These are phyloP conservation scores for Candida ficus DNA, from an alignment of 805 yeast genomes.

Conservation along the genomic window DNA sequence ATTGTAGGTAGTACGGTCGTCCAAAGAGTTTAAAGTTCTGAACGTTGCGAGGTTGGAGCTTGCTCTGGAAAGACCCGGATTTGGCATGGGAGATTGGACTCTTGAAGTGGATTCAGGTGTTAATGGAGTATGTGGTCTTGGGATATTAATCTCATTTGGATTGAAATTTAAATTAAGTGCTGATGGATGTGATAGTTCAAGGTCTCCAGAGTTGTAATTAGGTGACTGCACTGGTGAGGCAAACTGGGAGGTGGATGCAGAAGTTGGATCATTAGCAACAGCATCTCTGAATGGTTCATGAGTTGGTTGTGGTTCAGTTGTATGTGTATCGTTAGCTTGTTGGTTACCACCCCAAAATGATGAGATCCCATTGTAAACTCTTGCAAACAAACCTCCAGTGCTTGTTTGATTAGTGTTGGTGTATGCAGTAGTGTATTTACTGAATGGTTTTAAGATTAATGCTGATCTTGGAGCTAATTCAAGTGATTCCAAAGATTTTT, in stretches of 20 bases:
- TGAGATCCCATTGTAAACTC: constrained; percentile 29
- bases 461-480: constrained; percentile 71
- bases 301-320: not conserved
- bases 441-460: constrained; percentile 61
- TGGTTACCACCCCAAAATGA: constrained; percentile 28
- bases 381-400: constrained; percentile 26
- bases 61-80: constrained; percentile 7
- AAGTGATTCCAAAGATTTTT: constrained; percentile 44
- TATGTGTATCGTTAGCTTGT: not conserved
- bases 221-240: constrained; percentile 25
- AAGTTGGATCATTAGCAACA: constrained; percentile 4
- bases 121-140: constrained; percentile 12
- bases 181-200: constrained; percentile 20
- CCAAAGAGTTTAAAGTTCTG: constrained; percentile 27
- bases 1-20: constrained; percentile 46
- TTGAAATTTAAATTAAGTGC: constrained; percentile 18
- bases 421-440: constrained; percentile 27
- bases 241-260: constrained; percentile 24
- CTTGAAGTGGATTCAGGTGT: constrained; percentile 18
- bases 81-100: constrained; percentile 4
- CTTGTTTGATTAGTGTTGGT: constrained; percentile 10
- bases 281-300: constrained; percentile 10
- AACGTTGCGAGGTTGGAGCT: constrained; percentile 19
- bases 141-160: constrained; percentile 9
- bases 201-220: constrained; percentile 1